Percentiles rank a stretch among this genome's conserved stretches.
These are phyloP conservation scores for Aspergillus luchuensis DNA, from an alignment of 2,329 filamentous ascomycete species.

Conservation along the genomic window DNA sequence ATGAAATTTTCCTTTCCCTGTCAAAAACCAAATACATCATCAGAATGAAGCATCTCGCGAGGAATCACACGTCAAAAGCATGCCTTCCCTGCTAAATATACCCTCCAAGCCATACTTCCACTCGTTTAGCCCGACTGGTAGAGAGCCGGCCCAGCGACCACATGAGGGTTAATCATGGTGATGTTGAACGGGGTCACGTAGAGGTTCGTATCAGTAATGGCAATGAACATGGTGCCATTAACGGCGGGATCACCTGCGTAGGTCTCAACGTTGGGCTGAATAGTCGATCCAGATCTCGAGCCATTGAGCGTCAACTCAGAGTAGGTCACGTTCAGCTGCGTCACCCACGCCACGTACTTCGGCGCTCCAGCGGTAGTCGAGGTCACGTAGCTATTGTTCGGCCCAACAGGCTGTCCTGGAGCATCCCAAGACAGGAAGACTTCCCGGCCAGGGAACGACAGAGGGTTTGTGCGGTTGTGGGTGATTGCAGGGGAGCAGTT, in stretches of 20 bases:
- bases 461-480: slow-evolving; percentile 68
- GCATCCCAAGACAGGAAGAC: slow-evolving; percentile 73
- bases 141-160: slow-evolving; percentile 68
- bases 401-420: slow-evolving; percentile 69
- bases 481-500: slow-evolving; percentile 66
- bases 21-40: too few species aligned
- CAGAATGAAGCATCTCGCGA: too few species aligned
- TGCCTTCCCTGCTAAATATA: too few species aligned
- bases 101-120: too few species aligned
- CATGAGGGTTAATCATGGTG: slow-evolving; percentile 71
- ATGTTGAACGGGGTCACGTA: slow-evolving; percentile 77
- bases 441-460: slow-evolving; percentile 72
- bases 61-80: too few species aligned
- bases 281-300: slow-evolving; percentile 63
- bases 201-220: slow-evolving; percentile 68
- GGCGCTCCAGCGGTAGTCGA: slow-evolving; percentile 59
- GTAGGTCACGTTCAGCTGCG: slow-evolving; percentile 75
- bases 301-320: slow-evolving; percentile 57
- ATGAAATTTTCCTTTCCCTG: too few species aligned
- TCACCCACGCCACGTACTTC: slow-evolving; percentile 72
- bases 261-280: slow-evolving; percentile 70
- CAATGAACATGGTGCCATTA: slow-evolving; percentile 79
- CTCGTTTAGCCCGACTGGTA: slow-evolving; percentile 72
- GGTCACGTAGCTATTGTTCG: slow-evolving; percentile 81
- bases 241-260: slow-evolving; percentile 68